A percentile compares a stretch with the other conserved stretches of the same genome.
Evolutionary conservation across 768 basidiomycete genomes (phyloP).

Genomic region (Chalciporus piperatus): DNA sequence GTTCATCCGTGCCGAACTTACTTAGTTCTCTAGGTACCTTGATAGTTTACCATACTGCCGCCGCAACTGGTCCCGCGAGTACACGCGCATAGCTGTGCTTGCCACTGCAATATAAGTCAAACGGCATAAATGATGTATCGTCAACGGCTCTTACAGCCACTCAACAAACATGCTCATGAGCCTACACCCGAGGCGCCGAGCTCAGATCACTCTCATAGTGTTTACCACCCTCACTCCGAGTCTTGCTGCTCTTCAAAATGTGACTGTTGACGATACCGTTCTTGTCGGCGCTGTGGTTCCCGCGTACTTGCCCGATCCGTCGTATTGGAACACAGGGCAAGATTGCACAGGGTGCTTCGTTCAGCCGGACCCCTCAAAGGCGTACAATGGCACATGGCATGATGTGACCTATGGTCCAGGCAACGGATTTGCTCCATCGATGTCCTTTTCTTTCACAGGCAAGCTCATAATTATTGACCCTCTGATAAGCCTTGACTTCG

Average conservation of each 20-base stretch:
- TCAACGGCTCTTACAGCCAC: too few species aligned
- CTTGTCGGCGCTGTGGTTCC: conserved; percentile 5
- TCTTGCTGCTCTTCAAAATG: conserved; percentile 9
- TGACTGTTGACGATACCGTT: conserved; percentile 16
- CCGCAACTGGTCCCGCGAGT: too few species aligned
- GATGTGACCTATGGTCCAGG: not conserved
- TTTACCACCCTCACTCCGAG: not conserved
- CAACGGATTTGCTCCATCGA: not conserved
- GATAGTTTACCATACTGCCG: too few species aligned
- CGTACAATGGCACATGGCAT: conserved; percentile 19
- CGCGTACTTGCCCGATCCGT: conserved; percentile 5
- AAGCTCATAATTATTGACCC: not conserved
- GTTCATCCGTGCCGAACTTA: too few species aligned
- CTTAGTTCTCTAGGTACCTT: too few species aligned
- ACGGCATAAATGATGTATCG: too few species aligned
- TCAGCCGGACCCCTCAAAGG: not conserved
- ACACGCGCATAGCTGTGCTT: too few species aligned
- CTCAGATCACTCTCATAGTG: not conserved
- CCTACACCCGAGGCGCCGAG: too few species aligned
- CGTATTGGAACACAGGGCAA: conserved; percentile 7
- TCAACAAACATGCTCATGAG: too few species aligned
- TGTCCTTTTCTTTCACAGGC: conserved; percentile 14
- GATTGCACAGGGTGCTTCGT: not conserved
- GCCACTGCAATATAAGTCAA: too few species aligned
- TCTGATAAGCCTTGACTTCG: too few species aligned